Conservation (phyloP, 331 rosid species). For the Erythrophleum ivorense region DNA sequence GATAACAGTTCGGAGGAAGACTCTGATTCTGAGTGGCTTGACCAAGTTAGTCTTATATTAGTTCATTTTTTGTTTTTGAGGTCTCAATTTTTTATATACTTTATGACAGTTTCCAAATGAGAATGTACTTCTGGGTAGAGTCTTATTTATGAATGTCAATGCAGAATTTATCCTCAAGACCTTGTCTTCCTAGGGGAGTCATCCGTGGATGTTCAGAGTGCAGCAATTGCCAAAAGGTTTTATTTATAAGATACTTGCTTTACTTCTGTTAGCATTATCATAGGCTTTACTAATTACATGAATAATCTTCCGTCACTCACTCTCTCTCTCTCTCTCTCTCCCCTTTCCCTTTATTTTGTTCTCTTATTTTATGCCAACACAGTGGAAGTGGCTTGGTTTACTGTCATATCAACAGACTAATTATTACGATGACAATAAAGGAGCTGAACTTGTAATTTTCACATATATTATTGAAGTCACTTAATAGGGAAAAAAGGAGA, state of each 20-base stretch:
- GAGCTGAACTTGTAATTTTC: constrained; percentile 14
- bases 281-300: constrained; percentile 25
- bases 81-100: constrained; percentile 28
- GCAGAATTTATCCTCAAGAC: constrained; percentile 70
- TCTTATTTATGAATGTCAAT: constrained; percentile 46
- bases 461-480: background rate
- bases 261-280: constrained; percentile 25
- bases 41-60: constrained; percentile 62
- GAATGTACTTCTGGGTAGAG: constrained; percentile 31
- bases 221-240: constrained; percentile 87
- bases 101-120: constrained; percentile 29
- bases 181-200: constrained; percentile 84
- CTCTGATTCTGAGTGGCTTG: constrained; percentile 65
- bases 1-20: constrained; percentile 68
- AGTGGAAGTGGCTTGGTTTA: constrained; percentile 27
- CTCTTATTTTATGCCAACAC: constrained; percentile 2
- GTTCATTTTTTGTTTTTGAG: background rate
- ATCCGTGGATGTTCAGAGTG: constrained; percentile 94
- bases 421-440: constrained; percentile 29
- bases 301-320: background rate
- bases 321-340: background rate
- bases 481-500: background rate
- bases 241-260: constrained; percentile 20
- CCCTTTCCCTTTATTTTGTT: background rate
- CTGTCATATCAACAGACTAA: background rate